phyloP scores from a whole-genome alignment of 2,329 filamentous ascomycete species.

The Aspergillus quadricinctus region DNA sequence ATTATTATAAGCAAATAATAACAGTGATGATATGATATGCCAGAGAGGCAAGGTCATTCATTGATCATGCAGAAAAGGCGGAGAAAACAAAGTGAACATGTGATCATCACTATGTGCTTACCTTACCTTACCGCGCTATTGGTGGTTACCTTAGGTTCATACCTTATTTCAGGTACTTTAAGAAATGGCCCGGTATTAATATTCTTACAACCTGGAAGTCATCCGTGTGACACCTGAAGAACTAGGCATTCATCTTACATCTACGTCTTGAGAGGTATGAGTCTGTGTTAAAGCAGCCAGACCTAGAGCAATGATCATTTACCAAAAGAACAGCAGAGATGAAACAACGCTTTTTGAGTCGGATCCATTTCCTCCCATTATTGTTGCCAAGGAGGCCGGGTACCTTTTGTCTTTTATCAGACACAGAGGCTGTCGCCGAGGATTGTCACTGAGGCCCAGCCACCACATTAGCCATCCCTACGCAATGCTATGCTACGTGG shows the following conservation, averaged over 20 bases:
- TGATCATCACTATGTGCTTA: neutral
- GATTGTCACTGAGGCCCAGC: neutral
- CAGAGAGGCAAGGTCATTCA: neutral
- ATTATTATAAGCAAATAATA: neutral
- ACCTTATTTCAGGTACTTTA: no score
- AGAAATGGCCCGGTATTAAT: no score
- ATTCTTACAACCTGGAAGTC: no score
- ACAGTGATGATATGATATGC: neutral
- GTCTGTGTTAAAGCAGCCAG: no score
- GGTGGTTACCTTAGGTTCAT: no score
- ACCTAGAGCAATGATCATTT: no score
- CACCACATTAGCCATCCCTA: neutral
- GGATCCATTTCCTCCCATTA: neutral
- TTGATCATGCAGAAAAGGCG: neutral
- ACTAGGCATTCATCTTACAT: neutral
- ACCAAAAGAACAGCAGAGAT: neutral
- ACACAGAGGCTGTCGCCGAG: neutral
- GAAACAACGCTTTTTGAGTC: neutral
- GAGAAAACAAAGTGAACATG: no score
- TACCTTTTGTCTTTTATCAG: neutral
- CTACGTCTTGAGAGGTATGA: no score
- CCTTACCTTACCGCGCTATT: no score
- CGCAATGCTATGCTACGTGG: neutral
- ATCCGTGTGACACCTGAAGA: no score
- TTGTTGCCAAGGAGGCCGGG: neutral